Base-by-base conservation (phyloP, 140 eudicot species). In the Flaveria floridana region DNA sequence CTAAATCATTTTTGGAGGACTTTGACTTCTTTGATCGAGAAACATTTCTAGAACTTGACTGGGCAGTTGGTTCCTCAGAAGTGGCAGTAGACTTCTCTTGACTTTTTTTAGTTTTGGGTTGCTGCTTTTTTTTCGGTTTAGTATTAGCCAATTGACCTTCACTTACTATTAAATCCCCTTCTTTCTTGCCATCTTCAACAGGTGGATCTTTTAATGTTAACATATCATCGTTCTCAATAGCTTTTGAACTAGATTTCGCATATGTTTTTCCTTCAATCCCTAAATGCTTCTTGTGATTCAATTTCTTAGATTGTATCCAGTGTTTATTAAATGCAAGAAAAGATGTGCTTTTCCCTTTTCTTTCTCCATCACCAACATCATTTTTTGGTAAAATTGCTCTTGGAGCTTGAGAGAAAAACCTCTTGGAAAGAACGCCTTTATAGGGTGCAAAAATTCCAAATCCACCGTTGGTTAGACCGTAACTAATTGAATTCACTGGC, bases 351-450 rank as follows among this genome's bases (percentile, higher is more conserved):
- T 65, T 81, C 48, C 41, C 70, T 50, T 57, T 55, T 18, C 30
- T 65, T 47, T 78, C 76, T 68, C 74, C 85, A 68, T 77, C 89
- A 41, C 68, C 41, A 16, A 80, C 53, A 9, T 30, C 78, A 68
- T 19, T 73, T 52, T 78, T 83, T 11, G 73, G 69, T 41, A 68
- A 15, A 34, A 69, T 81, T 9, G 78, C 83, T 79, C 82, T 68
- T n/a, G 92, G 20, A 28, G 53, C 52, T 48, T 78, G 83, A 71
- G 87, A 87, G 69, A 84, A 92, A 26, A 75, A 62, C 80, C 92
- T 87, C 69, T 20, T 64, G 28, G 81, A 37, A 65, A 80, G 12
- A 46, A 70, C 72, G 26, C 55, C 62, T 63, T 74, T 72, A 78
- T 42, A 68, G 34, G 77, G 80, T 55, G 82, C 62, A 62, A 59